phyloP scores from a whole-genome alignment of 345 rosid genomes.

The Arabidopsis thaliana region DNA sequence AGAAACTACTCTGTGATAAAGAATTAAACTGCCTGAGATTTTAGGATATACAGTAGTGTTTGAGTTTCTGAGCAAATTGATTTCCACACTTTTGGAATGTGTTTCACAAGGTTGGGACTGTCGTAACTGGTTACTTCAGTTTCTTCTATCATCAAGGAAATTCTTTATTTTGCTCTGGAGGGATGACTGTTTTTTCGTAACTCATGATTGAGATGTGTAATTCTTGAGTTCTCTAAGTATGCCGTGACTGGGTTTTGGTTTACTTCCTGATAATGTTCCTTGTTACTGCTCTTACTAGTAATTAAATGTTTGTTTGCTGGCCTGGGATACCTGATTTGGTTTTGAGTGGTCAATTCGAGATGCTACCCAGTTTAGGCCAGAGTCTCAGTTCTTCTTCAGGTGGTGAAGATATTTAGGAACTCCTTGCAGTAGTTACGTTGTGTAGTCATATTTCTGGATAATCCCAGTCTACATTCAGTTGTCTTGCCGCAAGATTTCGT shows the following conservation, averaged over 20 bases:
- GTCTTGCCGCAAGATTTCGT: slow-evolving; percentile 24
- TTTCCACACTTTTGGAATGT: slow-evolving; percentile 41
- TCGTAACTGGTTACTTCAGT: slow-evolving; percentile 31
- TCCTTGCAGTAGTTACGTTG: slow-evolving; percentile 24
- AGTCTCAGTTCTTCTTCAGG: slow-evolving; percentile 13
- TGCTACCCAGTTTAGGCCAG: slow-evolving; percentile 32
- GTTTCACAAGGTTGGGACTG: slow-evolving; percentile 42
- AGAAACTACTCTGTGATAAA: slow-evolving; percentile 51
- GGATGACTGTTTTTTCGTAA: slow-evolving; percentile 25
- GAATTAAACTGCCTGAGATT: slow-evolving; percentile 40
- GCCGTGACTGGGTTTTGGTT: slow-evolving; percentile 28
- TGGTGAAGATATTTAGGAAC: slow-evolving; percentile 8
- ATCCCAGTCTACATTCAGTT: slow-evolving; percentile 20
- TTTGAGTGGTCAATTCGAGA: slow-evolving; percentile 20
- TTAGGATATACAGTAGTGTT: slow-evolving; percentile 43
- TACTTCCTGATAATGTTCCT: slow-evolving; percentile 21
- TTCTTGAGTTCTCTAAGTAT: slow-evolving; percentile 23
- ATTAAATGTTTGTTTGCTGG: slow-evolving; percentile 31
- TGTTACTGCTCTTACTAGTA: slow-evolving; percentile 24
- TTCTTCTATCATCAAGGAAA: slow-evolving; percentile 21
- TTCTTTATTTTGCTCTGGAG: slow-evolving; percentile 23
- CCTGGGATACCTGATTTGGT: not conserved
- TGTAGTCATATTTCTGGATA: slow-evolving; percentile 12
- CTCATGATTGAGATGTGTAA: slow-evolving; percentile 20
- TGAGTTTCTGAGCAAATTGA: slow-evolving; percentile 35